Evolutionary conservation across 2,329 filamentous ascomycete genomes (phyloP), one percentile per base, ranked within the genome.

Genomic region (Nannizzia gypsea): DNA sequence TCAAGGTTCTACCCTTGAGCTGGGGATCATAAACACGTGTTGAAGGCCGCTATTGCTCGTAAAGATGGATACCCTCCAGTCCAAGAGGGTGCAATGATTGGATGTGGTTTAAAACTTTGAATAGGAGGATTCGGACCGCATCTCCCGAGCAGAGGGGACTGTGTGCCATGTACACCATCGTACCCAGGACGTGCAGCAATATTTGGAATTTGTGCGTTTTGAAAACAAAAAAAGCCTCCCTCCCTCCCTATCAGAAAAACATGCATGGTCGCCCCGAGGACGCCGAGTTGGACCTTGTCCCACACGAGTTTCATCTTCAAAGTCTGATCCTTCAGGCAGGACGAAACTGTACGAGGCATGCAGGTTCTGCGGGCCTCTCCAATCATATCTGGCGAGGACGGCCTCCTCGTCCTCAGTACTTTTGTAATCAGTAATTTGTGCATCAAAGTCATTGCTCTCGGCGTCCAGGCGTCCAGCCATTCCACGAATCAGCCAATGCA

Each of bases 201-300:
- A 54, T 34, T 54, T 54, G 50, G 50, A 34, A 34, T 54, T 26
- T 28, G 50, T 54, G 50, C 50, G n/a, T n/a, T 54, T 54, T 52
- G 4, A 13, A 24, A 26, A 50, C 4, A 48, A 34, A 28, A n/a
- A 28, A 26, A n/a, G 31, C 31, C 9, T 36, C 31, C 31, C 31
- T 13, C 31, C 31, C 48, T n/a, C 50, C 50, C n/a, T 54, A 26
- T 54, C 50, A 15, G 31, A 52, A 52, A 34, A 54, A 34, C 17
- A 9, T 54, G 24, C 26, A 34, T 54, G 50, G 50, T 56, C 34
- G 54, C 54, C 22, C 54, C 54, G 54, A 56, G 54, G 34, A 56
- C n/a, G n/a, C 54, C 54, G 54, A 56, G 54, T 56, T 40, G 38
- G 54, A 56, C 34, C 38, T 56, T 56, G 54, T 56, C 54, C 54